Base-by-base conservation (phyloP, 1,284 basidiomycete species). In the Malassezia furfur region DNA sequence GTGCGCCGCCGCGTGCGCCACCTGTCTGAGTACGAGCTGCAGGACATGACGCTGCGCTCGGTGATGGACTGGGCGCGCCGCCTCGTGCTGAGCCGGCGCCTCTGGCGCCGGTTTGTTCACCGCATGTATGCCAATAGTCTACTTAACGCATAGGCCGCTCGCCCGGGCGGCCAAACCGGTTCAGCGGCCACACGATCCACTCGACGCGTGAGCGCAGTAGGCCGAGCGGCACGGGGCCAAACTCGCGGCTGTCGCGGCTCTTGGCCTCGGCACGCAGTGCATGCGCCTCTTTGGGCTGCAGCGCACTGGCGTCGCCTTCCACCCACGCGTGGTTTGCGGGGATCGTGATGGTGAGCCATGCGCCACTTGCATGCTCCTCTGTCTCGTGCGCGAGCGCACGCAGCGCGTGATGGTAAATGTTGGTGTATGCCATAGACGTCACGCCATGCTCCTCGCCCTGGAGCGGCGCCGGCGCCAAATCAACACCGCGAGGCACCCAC, bases 11-110 rank as follows among this genome's bases (percentile, higher is more conserved):
- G 21, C 12, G 28, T 14, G 38, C 17, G 32, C 14, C 22, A 11
- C 41, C 63, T 83, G 82, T 65, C 86, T 84, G 57, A 91, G 85
- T 76, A 77, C 70, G 63, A 77, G 88, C 81, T 70, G 64, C 53
- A 86, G 86, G 73, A 77, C 88, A 78, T 62, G n/a, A 93, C 88
- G 54, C 83, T 93, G 38, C 77, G 79, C 56, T 83, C 83, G 57
- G 90, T 87, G 83, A 77, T 88, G 60, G 78, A 78, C 65, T 78
- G 91, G 46, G 88, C 81, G 57, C 80, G 82, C 62, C 76, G 78
- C 66, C 73, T 91, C 60, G 83, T 81, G 21, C 62, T 67, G 3
- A 78, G 83, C 66, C 79, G 79, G 75, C 82, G 82, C 77, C 73
- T 87, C 73, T 83, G 86, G 77, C 78, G 78, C 72, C 74, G 76